Percentiles rank a stretch among this genome's conserved stretches.
Evolutionary conservation across 2,329 filamentous ascomycete genomes (phyloP).

Genomic region (Trichothecium roseum): DNA sequence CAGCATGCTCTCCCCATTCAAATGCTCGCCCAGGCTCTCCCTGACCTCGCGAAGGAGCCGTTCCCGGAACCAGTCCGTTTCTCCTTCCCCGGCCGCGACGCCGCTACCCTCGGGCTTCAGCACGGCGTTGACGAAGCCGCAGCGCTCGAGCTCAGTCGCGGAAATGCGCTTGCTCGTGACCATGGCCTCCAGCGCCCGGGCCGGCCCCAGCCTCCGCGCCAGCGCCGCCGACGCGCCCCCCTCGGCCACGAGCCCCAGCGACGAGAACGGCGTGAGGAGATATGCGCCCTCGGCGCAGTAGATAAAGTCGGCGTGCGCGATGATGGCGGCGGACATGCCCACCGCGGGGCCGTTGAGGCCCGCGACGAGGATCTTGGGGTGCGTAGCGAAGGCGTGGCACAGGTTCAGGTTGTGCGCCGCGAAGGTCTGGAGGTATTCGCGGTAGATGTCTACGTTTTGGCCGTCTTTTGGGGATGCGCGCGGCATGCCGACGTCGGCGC

Average conservation of each 20-base stretch:
- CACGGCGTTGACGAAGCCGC: constrained; percentile 80
- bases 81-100: too few relatives aligned
- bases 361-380: constrained; percentile 85
- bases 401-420: constrained; percentile 81
- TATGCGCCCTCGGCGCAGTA: constrained; percentile 76
- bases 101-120: constrained; percentile 50
- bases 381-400: constrained; percentile 81
- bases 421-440: constrained; percentile 58
- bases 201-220: constrained; percentile 67
- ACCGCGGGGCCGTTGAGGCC: constrained; percentile 89
- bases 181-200: constrained; percentile 82
- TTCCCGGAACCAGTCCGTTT: constrained; percentile 58
- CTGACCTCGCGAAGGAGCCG: constrained; percentile 72
- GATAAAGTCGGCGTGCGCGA: constrained; percentile 82
- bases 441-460: constrained; percentile 26
- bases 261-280: constrained; percentile 83
- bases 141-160: constrained; percentile 60
- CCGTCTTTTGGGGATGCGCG: constrained; percentile 29
- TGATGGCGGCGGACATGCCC: constrained; percentile 75
- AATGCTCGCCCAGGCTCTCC: constrained; percentile 66
- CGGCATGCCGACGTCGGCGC: constrained; percentile 62
- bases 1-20: constrained; percentile 68
- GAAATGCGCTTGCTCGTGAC: constrained; percentile 77
- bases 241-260: constrained; percentile 81
- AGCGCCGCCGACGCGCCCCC: constrained; percentile 75